A percentile compares a stretch with the other conserved stretches of the same genome.
Conservation (phyloP, 345 rosid genomes). For the Punica granatum region DNA sequence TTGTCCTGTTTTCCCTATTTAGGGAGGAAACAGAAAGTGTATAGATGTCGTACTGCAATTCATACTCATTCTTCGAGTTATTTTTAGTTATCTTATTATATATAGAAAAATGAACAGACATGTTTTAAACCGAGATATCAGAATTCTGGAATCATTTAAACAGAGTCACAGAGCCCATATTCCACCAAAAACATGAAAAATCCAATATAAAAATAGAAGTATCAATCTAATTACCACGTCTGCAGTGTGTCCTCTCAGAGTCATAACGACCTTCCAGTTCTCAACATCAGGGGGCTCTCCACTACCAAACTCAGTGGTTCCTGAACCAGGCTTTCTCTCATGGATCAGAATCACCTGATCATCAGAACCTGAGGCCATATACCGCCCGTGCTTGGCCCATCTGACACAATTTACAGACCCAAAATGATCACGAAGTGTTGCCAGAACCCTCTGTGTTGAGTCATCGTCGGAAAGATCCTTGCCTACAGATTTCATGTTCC, state of each 20-base stretch:
- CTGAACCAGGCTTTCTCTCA: constrained; percentile 96
- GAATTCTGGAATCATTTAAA: not conserved
- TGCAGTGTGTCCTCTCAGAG: constrained; percentile 95
- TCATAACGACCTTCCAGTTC: constrained; percentile 98
- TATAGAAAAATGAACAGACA: not conserved
- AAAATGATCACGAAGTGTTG: constrained; percentile 95
- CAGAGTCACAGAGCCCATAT: not conserved
- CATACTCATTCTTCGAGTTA: too few relatives aligned
- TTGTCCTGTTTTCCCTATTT: not conserved
- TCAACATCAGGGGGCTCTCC: constrained; percentile 98
- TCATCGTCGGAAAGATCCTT: constrained; percentile 51
- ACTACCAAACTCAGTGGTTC: constrained; percentile 94
- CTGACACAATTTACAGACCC: constrained; percentile 99
- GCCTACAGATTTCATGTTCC: constrained; percentile 86
- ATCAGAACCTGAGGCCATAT: constrained; percentile 92
- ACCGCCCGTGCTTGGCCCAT: constrained; percentile 96
- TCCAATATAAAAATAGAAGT: not conserved
- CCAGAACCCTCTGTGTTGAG: constrained; percentile 70
- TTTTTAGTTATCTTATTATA: too few relatives aligned
- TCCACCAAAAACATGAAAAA: not conserved
- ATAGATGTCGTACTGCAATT: not conserved
- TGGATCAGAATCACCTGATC: constrained; percentile 90
- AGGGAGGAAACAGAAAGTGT: not conserved
- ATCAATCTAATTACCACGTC: constrained; percentile 75
- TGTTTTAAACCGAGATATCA: not conserved